Conservation (phyloP, 2,329 filamentous ascomycete species). For the Phaeosphaeriaceae sp. region DNA sequence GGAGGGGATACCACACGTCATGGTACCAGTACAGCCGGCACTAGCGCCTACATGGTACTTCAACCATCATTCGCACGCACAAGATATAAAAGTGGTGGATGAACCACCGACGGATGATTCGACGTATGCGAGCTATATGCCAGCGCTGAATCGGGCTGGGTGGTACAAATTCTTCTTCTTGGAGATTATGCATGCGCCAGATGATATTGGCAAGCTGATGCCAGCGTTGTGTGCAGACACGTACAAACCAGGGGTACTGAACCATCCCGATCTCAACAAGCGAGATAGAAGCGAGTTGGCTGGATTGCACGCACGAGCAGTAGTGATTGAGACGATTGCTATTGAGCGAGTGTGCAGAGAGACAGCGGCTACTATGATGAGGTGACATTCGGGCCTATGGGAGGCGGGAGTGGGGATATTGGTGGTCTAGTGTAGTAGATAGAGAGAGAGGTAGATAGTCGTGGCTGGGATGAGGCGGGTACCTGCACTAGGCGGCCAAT, state of each 20-base stretch:
- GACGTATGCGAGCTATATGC: conserved; percentile 35
- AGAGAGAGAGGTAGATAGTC: too few species aligned
- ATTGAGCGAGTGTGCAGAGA: conserved; percentile 40
- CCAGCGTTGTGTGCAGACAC: conserved; percentile 36
- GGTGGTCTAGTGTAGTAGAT: conserved; percentile 8
- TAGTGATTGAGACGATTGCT: conserved; percentile 28
- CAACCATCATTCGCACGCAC: conserved; percentile 29
- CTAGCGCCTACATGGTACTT: conserved; percentile 41
- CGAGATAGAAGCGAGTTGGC: conserved; percentile 32
- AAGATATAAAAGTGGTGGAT: conserved; percentile 27
- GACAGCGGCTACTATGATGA: conserved; percentile 32
- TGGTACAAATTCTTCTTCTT: conserved; percentile 48
- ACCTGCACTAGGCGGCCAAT: too few species aligned
- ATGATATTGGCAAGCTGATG: conserved; percentile 37
- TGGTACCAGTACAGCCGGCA: conserved; percentile 38
- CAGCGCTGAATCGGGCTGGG: conserved; percentile 43
- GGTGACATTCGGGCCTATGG: conserved; percentile 13
- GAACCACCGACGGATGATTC: conserved; percentile 13
- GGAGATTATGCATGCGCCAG: conserved; percentile 34
- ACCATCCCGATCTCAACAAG: conserved; percentile 41
- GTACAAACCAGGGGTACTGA: conserved; percentile 38
- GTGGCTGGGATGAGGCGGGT: too few species aligned
- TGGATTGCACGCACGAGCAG: conserved; percentile 32
- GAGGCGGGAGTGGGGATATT: conserved; percentile 17
- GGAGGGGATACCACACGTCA: conserved; percentile 41